These are phyloP conservation scores for Shiraia sp. DNA, from an alignment of 2,329 filamentous ascomycete species.

Conservation along the genomic window DNA sequence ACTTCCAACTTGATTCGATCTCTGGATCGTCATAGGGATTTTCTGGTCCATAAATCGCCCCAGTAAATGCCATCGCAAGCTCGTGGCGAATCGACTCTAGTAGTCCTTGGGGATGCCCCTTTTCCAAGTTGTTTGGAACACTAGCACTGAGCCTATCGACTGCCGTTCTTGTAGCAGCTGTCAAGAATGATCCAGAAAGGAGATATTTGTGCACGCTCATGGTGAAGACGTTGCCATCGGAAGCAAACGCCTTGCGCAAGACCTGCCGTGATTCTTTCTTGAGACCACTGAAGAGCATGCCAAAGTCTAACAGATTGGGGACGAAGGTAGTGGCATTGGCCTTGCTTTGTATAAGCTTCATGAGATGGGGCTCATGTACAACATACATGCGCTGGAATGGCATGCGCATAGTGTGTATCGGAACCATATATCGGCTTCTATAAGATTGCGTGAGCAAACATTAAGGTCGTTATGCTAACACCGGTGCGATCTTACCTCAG, in stretches of 20 bases:
- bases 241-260: conserved; percentile 25
- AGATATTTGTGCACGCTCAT: conserved; percentile 44
- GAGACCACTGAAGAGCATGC: conserved; percentile 35
- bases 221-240: conserved; percentile 45
- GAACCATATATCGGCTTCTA: conserved; percentile 20
- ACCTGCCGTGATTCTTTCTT: conserved; percentile 17
- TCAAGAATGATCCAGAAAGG: conserved; percentile 35
- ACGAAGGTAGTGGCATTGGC: conserved; percentile 44
- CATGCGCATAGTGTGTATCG: conserved; percentile 49
- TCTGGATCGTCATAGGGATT: conserved; percentile 47
- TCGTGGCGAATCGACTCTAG: conserved; percentile 33
- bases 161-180: conserved; percentile 43
- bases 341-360: conserved; percentile 47
- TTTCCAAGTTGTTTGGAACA: conserved; percentile 15
- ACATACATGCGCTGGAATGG: conserved; percentile 51
- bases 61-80: conserved; percentile 45
- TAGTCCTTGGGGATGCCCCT: conserved; percentile 5
- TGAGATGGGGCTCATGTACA: conserved; percentile 43
- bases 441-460: not conserved
- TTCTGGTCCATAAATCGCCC: conserved; percentile 48
- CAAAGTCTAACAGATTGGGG: conserved; percentile 40
- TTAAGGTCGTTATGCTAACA: not conserved
- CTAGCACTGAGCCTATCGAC: conserved; percentile 34
- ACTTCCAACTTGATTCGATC: conserved; percentile 46
- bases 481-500: conserved; percentile 9